phyloP scores from a whole-genome alignment of 1,284 basidiomycete species.

The Rhodotorula glutinis region DNA sequence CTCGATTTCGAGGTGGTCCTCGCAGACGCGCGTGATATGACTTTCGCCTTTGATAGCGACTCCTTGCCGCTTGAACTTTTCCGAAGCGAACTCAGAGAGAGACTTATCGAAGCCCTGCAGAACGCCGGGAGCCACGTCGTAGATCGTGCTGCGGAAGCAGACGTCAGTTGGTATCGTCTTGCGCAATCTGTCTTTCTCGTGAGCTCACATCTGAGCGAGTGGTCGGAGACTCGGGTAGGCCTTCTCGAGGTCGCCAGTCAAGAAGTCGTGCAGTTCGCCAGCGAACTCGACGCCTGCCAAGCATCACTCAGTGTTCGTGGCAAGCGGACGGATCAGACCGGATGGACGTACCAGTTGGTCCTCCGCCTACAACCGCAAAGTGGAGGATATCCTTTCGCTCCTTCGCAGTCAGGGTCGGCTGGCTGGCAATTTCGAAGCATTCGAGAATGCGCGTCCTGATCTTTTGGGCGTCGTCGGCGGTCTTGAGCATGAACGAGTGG shows the following conservation, averaged over 20 bases:
- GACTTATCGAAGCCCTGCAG: constrained; percentile 44
- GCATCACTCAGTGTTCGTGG: not conserved
- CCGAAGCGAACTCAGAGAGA: constrained; percentile 43
- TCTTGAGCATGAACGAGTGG: constrained; percentile 76
- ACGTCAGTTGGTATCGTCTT: not conserved
- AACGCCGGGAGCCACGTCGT: constrained; percentile 44
- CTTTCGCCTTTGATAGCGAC: constrained; percentile 29
- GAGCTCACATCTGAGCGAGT: constrained; percentile 20
- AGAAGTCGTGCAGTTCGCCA: constrained; percentile 79
- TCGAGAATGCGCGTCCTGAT: constrained; percentile 73
- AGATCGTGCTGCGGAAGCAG: constrained; percentile 20
- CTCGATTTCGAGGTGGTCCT: constrained; percentile 36
- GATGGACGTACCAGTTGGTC: constrained; percentile 39
- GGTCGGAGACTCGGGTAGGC: constrained; percentile 46
- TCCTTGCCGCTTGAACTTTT: constrained; percentile 41
- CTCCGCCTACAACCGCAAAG: constrained; percentile 73
- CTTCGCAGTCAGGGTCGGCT: constrained; percentile 64
- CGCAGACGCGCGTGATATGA: constrained; percentile 35
- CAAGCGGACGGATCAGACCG: no score
- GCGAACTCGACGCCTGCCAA: constrained; percentile 73
- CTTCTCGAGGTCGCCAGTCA: constrained; percentile 68
- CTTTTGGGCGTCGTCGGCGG: constrained; percentile 64
- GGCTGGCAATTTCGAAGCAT: constrained; percentile 76
- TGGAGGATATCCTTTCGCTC: constrained; percentile 66
- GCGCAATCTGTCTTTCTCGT: not conserved